Conservation (phyloP, 2,329 filamentous ascomycete genomes). For the Monilinia laxa region DNA sequence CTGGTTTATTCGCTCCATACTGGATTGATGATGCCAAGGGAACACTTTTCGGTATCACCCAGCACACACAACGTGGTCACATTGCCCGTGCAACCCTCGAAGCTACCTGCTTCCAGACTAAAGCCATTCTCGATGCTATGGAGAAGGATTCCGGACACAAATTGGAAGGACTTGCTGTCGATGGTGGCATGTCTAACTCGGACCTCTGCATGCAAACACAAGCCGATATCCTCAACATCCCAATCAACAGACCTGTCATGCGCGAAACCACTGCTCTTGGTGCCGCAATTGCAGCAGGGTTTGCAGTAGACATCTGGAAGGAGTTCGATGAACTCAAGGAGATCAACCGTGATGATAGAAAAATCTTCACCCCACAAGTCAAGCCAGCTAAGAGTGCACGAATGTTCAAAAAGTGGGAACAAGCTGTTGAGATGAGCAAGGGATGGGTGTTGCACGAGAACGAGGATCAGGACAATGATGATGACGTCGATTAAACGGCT, state of each 20-base stretch:
- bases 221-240: constrained; percentile 79
- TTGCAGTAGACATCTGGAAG: constrained; percentile 77
- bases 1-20: constrained; percentile 86
- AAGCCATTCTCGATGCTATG: constrained; percentile 90
- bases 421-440: constrained; percentile 74
- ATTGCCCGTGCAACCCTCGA: constrained; percentile 88
- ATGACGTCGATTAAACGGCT: constrained; percentile 13
- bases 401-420: constrained; percentile 70
- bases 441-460: constrained; percentile 57
- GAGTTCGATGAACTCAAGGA: constrained; percentile 69
- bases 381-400: constrained; percentile 54
- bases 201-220: constrained; percentile 88
- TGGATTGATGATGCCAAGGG: constrained; percentile 94
- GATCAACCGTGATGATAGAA: constrained; percentile 68
- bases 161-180: constrained; percentile 74
- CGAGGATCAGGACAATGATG: constrained; percentile 22
- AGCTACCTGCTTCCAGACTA: constrained; percentile 89
- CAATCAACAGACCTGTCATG: constrained; percentile 82
- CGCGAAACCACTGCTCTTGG: constrained; percentile 87
- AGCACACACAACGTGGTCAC: constrained; percentile 81
- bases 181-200: constrained; percentile 87
- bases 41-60: constrained; percentile 78
- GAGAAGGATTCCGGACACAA: constrained; percentile 77
- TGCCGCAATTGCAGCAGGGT: constrained; percentile 85
- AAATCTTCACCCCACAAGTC: constrained; percentile 66